phyloP scores from a whole-genome alignment of 1,284 basidiomycete genomes.

The Grifola frondosa region DNA sequence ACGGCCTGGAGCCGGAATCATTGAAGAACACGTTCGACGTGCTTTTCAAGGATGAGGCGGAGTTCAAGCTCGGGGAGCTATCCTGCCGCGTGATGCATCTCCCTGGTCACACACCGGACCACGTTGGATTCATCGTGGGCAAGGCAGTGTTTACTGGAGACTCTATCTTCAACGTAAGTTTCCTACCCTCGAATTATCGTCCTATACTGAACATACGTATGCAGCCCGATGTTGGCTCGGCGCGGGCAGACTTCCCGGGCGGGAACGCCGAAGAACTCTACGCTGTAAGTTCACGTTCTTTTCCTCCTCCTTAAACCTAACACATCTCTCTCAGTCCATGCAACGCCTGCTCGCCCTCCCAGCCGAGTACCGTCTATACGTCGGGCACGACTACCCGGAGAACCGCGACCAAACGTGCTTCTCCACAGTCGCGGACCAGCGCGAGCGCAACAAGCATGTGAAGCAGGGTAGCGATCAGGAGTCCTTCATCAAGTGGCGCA shows the following conservation, averaged over 20 bases:
- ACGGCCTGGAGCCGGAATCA: constrained; percentile 30
- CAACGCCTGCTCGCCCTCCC: constrained; percentile 39
- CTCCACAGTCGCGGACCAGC: constrained; percentile 38
- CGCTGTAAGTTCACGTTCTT: constrained; percentile 25
- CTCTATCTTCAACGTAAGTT: constrained; percentile 41
- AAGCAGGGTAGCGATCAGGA: constrained; percentile 33
- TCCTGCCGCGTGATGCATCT: constrained; percentile 36
- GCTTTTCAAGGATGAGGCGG: constrained; percentile 38
- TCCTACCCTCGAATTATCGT: not conserved
- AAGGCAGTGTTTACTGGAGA: constrained; percentile 41
- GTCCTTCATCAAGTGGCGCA: constrained; percentile 35
- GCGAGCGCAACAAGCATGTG: constrained; percentile 34
- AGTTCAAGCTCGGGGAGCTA: constrained; percentile 35
- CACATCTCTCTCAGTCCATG: constrained; percentile 33
- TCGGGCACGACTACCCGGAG: constrained; percentile 43
- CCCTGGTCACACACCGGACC: constrained; percentile 40
- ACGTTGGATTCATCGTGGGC: constrained; percentile 40
- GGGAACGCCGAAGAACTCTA: constrained; percentile 39
- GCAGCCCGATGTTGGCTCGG: constrained; percentile 42
- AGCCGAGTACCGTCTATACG: constrained; percentile 36
- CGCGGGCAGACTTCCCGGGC: constrained; percentile 42
- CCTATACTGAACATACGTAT: not conserved
- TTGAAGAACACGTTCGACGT: constrained; percentile 36
- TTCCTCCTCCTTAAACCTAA: constrained; percentile 7
- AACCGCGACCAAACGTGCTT: constrained; percentile 32